These are phyloP conservation scores for Marasmius fiardii DNA, from an alignment of 1,284 basidiomycete genomes.

Conservation along the genomic window DNA sequence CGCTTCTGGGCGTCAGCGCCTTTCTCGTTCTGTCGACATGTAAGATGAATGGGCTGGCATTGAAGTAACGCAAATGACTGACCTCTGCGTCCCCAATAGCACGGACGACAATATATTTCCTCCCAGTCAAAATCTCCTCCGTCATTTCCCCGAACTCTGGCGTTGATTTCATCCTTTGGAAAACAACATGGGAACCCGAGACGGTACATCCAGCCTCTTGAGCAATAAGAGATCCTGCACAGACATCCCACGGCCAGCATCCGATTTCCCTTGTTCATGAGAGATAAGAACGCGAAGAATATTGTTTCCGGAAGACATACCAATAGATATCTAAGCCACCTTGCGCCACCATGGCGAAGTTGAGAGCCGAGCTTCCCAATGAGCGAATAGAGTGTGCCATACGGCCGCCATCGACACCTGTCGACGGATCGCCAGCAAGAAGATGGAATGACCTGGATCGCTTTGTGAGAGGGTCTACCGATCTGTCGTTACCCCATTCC, in stretches of 20 bases:
- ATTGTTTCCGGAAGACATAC: slow-evolving; percentile 36
- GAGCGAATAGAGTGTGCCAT: slow-evolving; percentile 89
- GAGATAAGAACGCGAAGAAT: not conserved
- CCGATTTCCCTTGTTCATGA: slow-evolving; percentile 75
- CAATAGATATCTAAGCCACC: slow-evolving; percentile 84
- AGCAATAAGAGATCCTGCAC: slow-evolving; percentile 90
- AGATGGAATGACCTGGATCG: slow-evolving; percentile 75
- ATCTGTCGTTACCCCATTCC: slow-evolving; percentile 91
- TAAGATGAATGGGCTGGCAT: not conserved
- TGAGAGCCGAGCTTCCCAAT: slow-evolving; percentile 84
- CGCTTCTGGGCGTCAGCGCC: slow-evolving; percentile 72
- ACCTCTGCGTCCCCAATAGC: slow-evolving; percentile 60
- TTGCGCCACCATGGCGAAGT: slow-evolving; percentile 81
- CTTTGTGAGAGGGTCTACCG: slow-evolving; percentile 48
- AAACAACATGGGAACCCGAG: slow-evolving; percentile 62
- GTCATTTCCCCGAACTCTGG: slow-evolving; percentile 52
- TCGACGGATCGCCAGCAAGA: slow-evolving; percentile 71
- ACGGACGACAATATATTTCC: slow-evolving; percentile 85
- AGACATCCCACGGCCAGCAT: slow-evolving; percentile 93
- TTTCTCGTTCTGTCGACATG: slow-evolving; percentile 50
- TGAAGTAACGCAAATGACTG: slow-evolving; percentile 18
- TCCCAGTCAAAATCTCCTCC: slow-evolving; percentile 72
- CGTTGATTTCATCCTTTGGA: slow-evolving; percentile 32
- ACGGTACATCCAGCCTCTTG: slow-evolving; percentile 85
- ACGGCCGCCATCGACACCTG: slow-evolving; percentile 66